phyloP scores from a whole-genome alignment of 140 eudicot species.

The Anethum foeniculum region DNA sequence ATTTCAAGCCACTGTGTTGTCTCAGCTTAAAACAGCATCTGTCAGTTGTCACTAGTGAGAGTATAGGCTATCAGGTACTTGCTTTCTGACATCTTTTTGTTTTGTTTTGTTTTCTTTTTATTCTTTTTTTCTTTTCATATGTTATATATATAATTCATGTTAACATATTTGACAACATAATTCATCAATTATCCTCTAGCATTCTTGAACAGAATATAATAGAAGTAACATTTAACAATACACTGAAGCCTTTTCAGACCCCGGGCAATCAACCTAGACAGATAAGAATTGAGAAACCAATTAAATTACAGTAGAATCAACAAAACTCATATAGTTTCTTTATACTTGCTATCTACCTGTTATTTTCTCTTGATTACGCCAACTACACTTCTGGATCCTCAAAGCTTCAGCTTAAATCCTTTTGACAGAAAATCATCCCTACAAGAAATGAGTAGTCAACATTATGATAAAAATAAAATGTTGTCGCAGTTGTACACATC shows the following conservation, averaged over 20 bases:
- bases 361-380: not conserved
- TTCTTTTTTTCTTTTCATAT: not conserved
- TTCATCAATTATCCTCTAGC: not conserved
- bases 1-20: not conserved
- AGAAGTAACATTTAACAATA: not conserved
- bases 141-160: not conserved
- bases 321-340: not conserved
- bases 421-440: conserved; percentile 8
- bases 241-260: not conserved
- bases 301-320: not conserved
- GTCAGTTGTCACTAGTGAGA: not conserved
- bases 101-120: not conserved
- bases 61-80: not conserved
- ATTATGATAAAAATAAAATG: not conserved
- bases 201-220: not conserved
- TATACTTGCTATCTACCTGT: not conserved
- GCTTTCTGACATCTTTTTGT: not conserved
- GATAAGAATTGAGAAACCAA: not conserved
- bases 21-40: not conserved
- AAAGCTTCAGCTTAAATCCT: conserved; percentile 6
- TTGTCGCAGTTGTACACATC: not conserved
- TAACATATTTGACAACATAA: not conserved
- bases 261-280: not conserved
- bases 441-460: not conserved
- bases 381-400: not conserved